Base-by-base conservation (phyloP, 2,329 filamentous ascomycete species). In the Cephalotrichum gorgonifer region DNA sequence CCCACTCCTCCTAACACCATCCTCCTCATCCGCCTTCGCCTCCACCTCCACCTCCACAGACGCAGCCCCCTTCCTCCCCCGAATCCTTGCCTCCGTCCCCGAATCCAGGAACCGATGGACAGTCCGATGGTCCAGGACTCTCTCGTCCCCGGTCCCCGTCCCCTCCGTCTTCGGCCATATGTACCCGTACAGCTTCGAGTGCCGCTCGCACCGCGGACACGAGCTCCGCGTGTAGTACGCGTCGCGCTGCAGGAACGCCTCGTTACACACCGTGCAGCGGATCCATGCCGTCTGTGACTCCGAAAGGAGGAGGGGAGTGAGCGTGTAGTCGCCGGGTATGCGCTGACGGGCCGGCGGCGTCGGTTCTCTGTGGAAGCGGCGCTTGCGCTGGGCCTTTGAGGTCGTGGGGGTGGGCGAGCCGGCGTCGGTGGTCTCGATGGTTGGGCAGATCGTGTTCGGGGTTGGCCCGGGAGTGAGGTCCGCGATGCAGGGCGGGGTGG, bases 121-220 rank as follows among this genome's bases (percentile, higher is more conserved):
- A 0, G 76, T 83, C n/a, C 91, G 76, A 60, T 96, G 90, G 61
- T 97, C 91, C 52, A 93, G 73, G 1, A 95, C 71, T 9, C 81
- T 68, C 60, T 83, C 76, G 61, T 97, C 93, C 20, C 77, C 65
- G 15, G 80, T 79, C 1, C 87, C 87, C 25, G 85, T 81, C 53
- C 76, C 85, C 52, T 95, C 86, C 0, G 93, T 97, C 71, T 98
- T 96, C 6, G 93, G 93, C 93, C 93, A 98, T 50, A 85, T 75
- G 60, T 86, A 96, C 0, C 94, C 94, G 62, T 97, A 98, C 1
- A 98, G 70, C 69, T 95, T 97, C 15, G 87, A 94, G 61, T 98
- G 93, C 1, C 93, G 80, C 68, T 98, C 93, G 64, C 93, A 98
- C 6, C 93, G 81, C 4, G 88, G 90, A 62, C 93, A 98, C 15